Conservation (phyloP, 2,329 filamentous ascomycete genomes). For the Aplosporella prunicola region DNA sequence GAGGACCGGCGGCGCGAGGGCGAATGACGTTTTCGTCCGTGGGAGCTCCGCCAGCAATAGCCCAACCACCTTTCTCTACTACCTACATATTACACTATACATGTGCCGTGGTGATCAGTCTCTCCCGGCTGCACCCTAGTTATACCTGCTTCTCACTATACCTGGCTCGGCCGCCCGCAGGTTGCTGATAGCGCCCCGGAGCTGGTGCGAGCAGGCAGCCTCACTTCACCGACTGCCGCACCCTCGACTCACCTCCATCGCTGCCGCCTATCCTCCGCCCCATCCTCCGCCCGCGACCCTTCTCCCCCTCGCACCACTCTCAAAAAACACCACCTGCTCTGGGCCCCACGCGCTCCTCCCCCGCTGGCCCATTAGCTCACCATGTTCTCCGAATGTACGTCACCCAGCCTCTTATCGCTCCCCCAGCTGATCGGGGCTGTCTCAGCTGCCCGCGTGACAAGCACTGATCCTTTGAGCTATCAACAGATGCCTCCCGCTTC, state of each 20-base stretch:
- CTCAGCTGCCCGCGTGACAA: slow-evolving; percentile 30
- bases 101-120: too few relatives aligned
- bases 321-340: slow-evolving; percentile 3
- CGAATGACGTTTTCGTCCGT: slow-evolving; percentile 9
- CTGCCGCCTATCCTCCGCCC: neutral
- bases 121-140: too few relatives aligned
- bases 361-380: slow-evolving; percentile 10
- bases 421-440: slow-evolving; percentile 21
- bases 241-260: too few relatives aligned
- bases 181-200: too few relatives aligned
- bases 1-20: neutral
- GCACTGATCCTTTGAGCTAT: slow-evolving; percentile 16
- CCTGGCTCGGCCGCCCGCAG: too few relatives aligned
- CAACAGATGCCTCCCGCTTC: slow-evolving; percentile 85
- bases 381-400: slow-evolving; percentile 89
- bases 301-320: neutral
- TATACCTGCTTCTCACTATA: too few relatives aligned
- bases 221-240: too few relatives aligned
- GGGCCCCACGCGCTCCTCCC: slow-evolving; percentile 6
- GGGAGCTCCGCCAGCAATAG: slow-evolving; percentile 5
- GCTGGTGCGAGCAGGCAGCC: too few relatives aligned
- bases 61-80: neutral
- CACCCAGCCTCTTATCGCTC: slow-evolving; percentile 20
- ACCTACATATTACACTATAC: too few relatives aligned
- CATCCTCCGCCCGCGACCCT: neutral